Evolutionary conservation across 352 stramenopile genomes (phyloP), one percentile per base, ranked within the genome.

Genomic region (Globisporangium ultimum): DNA sequence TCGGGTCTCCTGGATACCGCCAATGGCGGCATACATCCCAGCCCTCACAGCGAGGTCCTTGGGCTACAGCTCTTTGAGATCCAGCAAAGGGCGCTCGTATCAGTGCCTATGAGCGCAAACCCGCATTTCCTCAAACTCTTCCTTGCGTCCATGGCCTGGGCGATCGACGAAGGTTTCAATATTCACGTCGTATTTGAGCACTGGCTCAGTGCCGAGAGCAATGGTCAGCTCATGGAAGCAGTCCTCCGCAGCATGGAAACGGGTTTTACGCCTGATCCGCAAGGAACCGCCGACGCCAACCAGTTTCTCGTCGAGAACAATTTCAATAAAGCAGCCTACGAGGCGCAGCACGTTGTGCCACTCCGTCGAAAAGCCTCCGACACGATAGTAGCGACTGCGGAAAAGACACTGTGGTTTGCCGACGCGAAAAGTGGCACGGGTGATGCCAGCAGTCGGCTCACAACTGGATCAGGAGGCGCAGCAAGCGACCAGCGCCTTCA

Each of bases 61-160:
- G 67, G 71, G 0, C 48, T 94, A 12, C 78, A 89, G 54, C 69
- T 94, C 17, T 90, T 91, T 50, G 78, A 92, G 50, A 78, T 91
- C 12, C 84, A 94, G 56, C 76, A 91, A 58, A 85, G 80, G 40
- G 84, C 84, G 13, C 76, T 91, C 52, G 72, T 84, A 6, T 80
- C 76, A 5, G 60, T 91, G 32, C 63, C 70, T 9, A 72, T 79
- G 36, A 77, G 72, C 18, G 60, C 75, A 14, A 86, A 63, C 47
- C 73, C 84, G 3, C 66, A 84, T 32, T 92, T 89, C 49, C 58
- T 94, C 36, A 87, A 91, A 58, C 75, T 76, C 13, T 76, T 92
- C 21, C 74, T 94, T 15, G 59, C 59, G 1, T 68, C 65, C 20
- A 28, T 92, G 22, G 63, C 76, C 14, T 94, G 82, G 84, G 83